These are phyloP conservation scores for Daldinia loculata DNA, from an alignment of 495 filamentous ascomycete genomes.

Conservation along the genomic window DNA sequence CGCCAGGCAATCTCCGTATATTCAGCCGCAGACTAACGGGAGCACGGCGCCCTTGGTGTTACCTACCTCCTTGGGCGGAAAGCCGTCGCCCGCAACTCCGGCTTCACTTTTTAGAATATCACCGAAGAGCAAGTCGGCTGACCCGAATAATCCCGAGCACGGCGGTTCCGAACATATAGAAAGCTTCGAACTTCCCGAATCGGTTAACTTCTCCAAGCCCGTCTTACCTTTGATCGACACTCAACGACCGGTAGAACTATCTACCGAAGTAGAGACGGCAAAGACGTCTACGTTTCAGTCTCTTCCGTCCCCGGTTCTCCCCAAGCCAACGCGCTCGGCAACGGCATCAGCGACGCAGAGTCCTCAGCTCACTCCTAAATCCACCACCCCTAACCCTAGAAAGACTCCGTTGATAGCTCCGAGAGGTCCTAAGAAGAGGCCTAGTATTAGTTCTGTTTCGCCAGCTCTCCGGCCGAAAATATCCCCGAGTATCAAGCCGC, in stretches of 20 bases:
- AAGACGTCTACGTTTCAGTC: constrained; percentile 53
- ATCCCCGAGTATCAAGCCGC: constrained; percentile 90
- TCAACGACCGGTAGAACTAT: constrained; percentile 46
- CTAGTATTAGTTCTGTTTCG: constrained; percentile 76
- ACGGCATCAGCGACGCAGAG: constrained; percentile 59
- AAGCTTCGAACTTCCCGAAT: constrained; percentile 71
- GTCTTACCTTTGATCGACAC: constrained; percentile 59
- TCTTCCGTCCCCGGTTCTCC: constrained; percentile 57
- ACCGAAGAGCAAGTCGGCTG: constrained; percentile 51
- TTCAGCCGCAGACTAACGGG: constrained; percentile 51
- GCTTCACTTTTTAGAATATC: constrained; percentile 81
- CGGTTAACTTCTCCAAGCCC: constrained; percentile 60
- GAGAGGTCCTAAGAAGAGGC: constrained; percentile 71
- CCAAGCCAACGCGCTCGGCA: constrained; percentile 49
- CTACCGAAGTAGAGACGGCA: constrained; percentile 44
- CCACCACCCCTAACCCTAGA: constrained; percentile 45
- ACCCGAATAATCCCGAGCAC: constrained; percentile 48
- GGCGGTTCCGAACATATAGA: constrained; percentile 69
- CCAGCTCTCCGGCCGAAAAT: constrained; percentile 92
- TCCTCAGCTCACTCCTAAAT: constrained; percentile 58
- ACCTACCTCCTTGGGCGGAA: constrained; percentile 44
- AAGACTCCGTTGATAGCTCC: constrained; percentile 58
- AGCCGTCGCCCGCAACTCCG: constrained; percentile 74
- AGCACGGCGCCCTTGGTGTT: constrained; percentile 27
- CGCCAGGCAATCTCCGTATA: constrained; percentile 59